These are phyloP conservation scores for Talaromyces sp. DNA, from an alignment of 2,329 filamentous ascomycete species.

Conservation along the genomic window DNA sequence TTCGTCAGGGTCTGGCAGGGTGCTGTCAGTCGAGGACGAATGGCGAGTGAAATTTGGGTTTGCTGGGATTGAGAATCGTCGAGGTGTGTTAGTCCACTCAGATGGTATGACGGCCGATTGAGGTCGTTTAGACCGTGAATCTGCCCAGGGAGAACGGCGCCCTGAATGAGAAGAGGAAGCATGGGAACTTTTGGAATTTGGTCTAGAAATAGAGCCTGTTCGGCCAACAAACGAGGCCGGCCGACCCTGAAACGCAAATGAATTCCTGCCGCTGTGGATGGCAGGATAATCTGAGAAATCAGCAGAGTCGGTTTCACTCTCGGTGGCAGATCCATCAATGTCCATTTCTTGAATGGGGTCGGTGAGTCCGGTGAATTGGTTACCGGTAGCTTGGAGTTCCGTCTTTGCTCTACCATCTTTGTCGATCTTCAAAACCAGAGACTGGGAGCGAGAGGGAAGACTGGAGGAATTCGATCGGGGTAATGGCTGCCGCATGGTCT, in stretches of 20 bases:
- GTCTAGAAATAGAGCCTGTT: conserved; percentile 31
- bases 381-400: conserved; percentile 32
- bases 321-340: conserved; percentile 38
- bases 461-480: conserved; percentile 26
- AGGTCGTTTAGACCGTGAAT: conserved; percentile 24
- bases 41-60: conserved; percentile 28
- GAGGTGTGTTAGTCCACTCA: conserved; percentile 29
- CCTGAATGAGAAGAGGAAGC: conserved; percentile 40
- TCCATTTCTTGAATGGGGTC: conserved; percentile 34
- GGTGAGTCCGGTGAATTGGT: conserved; percentile 27
- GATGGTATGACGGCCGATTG: conserved; percentile 16
- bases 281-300: conserved; percentile 37
- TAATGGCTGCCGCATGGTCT: conserved; percentile 27
- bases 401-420: conserved; percentile 44
- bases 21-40: conserved; percentile 20
- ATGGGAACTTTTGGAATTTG: conserved; percentile 40
- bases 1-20: conserved; percentile 22
- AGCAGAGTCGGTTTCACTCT: conserved; percentile 36
- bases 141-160: conserved; percentile 36
- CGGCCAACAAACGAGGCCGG: conserved; percentile 21
- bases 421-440: conserved; percentile 43
- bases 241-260: conserved; percentile 34
- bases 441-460: conserved; percentile 32
- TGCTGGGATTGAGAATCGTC: conserved; percentile 26
- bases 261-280: conserved; percentile 32